Evolutionary conservation across 768 basidiomycete species (phyloP), one percentile per base, ranked within the genome.

Genomic region (Phaeotremella fagi): DNA sequence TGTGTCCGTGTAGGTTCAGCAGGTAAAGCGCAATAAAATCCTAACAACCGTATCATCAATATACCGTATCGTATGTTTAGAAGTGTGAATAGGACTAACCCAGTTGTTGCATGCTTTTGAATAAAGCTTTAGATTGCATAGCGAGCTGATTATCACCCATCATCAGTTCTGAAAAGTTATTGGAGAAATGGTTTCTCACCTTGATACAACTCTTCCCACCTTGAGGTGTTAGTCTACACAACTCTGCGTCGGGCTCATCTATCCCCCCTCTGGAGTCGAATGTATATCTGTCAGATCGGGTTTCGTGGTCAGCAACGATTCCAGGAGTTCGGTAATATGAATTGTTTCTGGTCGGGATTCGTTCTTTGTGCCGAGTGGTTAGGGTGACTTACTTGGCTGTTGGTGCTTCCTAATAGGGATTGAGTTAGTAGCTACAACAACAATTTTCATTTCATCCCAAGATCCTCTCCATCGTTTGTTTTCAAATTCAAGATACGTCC

Each of bases 81-180:
- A 37, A 18, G 29, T 1, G 26, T 5, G 23, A 7, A 16, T 23
- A 35, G 26, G 25, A 52, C 66, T 57, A 27, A 71, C 69, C 58
- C n/a, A 71, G 52, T 14, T 46, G 33, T 50, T 71, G 69, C 69
- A 71, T 71, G 54, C 69, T 71, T 57, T 71, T 71, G 56, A 71
- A 71, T 23, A 71, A 46, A 0, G 69, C 62, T 27, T 55, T 54
- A 44, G 62, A 64, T 22, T 68, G 56, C 48, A 71, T 45, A 11
- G 55, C 61, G 26, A 71, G 52, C 69, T 71, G 37, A n/a, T 29
- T 29, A n/a, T n/a, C 16, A 15, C 16, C 4, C 25, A 31, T 36
- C 28, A 46, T 20, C 14, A 46, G 14, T 11, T 22, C 20, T 43
- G 42, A n/a, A n/a, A n/a, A n/a, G n/a, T n/a, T n/a, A n/a, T n/a